These are phyloP conservation scores for Microsporum ferrugineum DNA, from an alignment of 2,329 filamentous ascomycete species.

Conservation along the genomic window DNA sequence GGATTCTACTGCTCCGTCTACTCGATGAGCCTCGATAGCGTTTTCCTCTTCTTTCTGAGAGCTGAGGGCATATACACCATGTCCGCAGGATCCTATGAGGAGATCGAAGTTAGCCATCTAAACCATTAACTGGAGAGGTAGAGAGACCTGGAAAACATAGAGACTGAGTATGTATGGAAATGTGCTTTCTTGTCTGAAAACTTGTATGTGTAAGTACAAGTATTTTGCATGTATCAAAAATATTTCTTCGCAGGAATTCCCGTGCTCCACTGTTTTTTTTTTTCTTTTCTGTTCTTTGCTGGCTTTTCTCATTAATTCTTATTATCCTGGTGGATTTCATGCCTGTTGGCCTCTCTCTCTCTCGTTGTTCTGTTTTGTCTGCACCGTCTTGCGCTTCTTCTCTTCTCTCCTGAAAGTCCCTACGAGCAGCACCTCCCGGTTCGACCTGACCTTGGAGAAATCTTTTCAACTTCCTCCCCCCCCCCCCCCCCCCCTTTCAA, in stretches of 20 bases:
- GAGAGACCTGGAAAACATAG: no score
- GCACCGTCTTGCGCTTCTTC: not conserved
- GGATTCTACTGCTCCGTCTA: no score
- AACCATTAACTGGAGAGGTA: not conserved
- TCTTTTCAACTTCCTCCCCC: no score
- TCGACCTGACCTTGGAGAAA: not conserved
- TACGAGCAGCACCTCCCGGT: not conserved
- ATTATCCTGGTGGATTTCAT: not conserved
- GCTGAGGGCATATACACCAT: no score
- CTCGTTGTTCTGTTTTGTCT: not conserved
- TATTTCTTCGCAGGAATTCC: not conserved
- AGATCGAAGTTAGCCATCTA: no score
- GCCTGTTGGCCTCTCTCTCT: not conserved
- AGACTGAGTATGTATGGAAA: not conserved
- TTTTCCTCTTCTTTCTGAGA: not conserved
- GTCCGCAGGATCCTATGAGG: no score
- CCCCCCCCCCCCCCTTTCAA: not conserved
- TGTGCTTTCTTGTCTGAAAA: not conserved
- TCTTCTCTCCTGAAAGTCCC: not conserved
- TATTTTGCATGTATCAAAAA: not conserved
- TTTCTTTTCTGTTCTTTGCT: not conserved
- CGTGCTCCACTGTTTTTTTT: constrained; percentile 1
- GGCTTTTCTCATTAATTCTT: not conserved
- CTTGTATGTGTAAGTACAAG: not conserved
- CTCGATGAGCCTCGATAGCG: not conserved